Base-by-base conservation (phyloP, 768 basidiomycete species). In the Solioccasus polychromus region DNA sequence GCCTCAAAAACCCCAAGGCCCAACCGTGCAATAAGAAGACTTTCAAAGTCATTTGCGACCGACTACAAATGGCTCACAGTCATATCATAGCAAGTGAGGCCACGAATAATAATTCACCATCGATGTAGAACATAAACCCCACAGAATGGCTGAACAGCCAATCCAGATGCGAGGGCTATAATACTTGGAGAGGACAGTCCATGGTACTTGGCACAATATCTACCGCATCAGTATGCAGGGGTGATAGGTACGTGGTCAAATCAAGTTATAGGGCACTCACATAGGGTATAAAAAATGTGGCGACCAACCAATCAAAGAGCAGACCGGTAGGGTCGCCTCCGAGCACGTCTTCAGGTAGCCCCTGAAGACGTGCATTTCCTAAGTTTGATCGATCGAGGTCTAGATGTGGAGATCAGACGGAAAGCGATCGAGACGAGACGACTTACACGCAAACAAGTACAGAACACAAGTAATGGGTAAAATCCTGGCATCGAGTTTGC, bases 251-350 rank as follows among this genome's bases (percentile, higher is more conserved):
- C n/a, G n/a, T n/a, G n/a, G n/a, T n/a, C n/a, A n/a, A n/a, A n/a
- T n/a, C n/a, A n/a, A n/a, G 2, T 28, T 7, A 15, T 2, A 15
- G n/a, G 15, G 3, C 4, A 66, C 77, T 46, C 45, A 84, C 86
- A 61, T 89, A 90, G 51, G 88, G 80, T 64, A 90, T 80, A 66
- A 83, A 90, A 68, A 90, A 91, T 8, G 75, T 73, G 1, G 86
- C 83, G 46, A 82, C 85, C 35, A 87, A 65, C 87, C 85, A 88
- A 59, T 86, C 86, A 57, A 86, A 89, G n/a, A 80, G 69, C 19
- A 72, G 51, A 1, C 88, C 86, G 0, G 79, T 81, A 8, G 76
- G 75, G 55, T 89, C 88, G 7, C 86, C 85, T 11, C 73, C 74
- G 11, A 90, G 77, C 11, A 71, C 67, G 48, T 89, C 84, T 30